Evolutionary conservation across 306 rosid species (phyloP), one percentile per base, ranked within the genome.

Genomic region (Pueraria montana): DNA sequence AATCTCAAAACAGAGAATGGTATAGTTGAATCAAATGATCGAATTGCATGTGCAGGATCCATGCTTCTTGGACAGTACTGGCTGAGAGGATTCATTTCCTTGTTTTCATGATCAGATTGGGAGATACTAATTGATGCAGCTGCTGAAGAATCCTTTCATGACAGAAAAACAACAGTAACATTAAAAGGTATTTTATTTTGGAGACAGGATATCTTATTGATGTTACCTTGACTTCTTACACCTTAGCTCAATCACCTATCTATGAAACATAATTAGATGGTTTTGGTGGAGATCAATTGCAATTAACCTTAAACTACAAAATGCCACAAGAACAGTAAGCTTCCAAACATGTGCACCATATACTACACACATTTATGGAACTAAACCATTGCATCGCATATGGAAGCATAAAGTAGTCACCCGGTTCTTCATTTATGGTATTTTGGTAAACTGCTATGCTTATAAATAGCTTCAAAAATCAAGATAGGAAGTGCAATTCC

Each of bases 91-190:
- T 58, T 50, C 18, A 40, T 77, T 83, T 86, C 89, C 73, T 80
- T 75, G 71, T 80, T 85, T 80, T 70, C 86, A 46, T 21, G 77
- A 80, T 83, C 79, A 24, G 83, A 80, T 17, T 21, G 79, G 63
- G 55, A 78, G 50, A 90, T 23, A 72, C 64, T 64, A 48, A 85
- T 11, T 36, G 89, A 81, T 14, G 86, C 88, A 36, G 86, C 87
- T 59, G 71, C 90, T 0, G 85, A 89, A 77, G 88, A 86, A 63
- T 86, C 94, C 97, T 94, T 89, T 65, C 90, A 87, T 69, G 82
- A 58, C 43, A 84, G 42, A 84, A 84, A 82, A 73, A 55, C 16
- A 81, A 53, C 9, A 80, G n/a, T 73, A 82, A 14, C 62, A 74
- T 27, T 5, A 79, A 24, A 75, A 63, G 61, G 13, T 5, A 11